Conservation (phyloP, 768 basidiomycete species). For the Pulveroboletus ravenelii region DNA sequence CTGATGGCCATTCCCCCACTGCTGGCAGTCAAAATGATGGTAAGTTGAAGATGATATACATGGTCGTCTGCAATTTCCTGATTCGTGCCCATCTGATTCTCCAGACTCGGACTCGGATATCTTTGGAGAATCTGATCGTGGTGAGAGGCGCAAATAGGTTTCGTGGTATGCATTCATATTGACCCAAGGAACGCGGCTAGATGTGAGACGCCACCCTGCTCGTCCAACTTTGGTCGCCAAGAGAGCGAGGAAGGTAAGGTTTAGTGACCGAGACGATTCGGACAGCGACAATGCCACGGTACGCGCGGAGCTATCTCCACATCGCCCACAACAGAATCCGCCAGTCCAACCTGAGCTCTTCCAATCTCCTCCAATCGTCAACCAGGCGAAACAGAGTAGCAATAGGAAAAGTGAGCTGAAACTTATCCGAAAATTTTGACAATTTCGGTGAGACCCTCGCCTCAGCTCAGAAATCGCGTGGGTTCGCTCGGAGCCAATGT, state of each 20-base stretch:
- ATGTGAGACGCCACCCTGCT: not conserved
- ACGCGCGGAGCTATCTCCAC: slow-evolving; percentile 5
- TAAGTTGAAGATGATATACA: slow-evolving; percentile 3
- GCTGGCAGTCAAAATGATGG: slow-evolving; percentile 5
- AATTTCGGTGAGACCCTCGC: not conserved
- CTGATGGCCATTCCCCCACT: slow-evolving; percentile 1
- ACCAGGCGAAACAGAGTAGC: slow-evolving; percentile 1
- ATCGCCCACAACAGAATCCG: slow-evolving; percentile 1
- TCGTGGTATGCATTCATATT: not conserved
- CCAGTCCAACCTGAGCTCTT: not conserved
- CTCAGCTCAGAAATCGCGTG: slow-evolving; percentile 8
- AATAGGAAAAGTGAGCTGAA: slow-evolving; percentile 6
- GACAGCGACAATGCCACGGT: slow-evolving; percentile 16
- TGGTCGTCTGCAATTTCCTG: not conserved
- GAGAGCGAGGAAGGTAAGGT: slow-evolving; percentile 13
- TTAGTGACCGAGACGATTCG: slow-evolving; percentile 6
- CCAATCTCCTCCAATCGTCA: not conserved
- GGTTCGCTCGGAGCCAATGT: slow-evolving; percentile 9
- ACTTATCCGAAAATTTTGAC: not conserved
- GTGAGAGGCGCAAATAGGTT: not conserved
- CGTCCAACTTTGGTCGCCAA: not conserved
- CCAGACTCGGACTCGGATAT: slow-evolving; percentile 18
- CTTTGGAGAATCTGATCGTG: not conserved
- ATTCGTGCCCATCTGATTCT: not conserved
- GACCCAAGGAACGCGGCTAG: slow-evolving; percentile 1